Evolutionary conservation across 2,329 filamentous ascomycete genomes (phyloP), one percentile per base, ranked within the genome.

Genomic region (Hyphodiscus sp.): DNA sequence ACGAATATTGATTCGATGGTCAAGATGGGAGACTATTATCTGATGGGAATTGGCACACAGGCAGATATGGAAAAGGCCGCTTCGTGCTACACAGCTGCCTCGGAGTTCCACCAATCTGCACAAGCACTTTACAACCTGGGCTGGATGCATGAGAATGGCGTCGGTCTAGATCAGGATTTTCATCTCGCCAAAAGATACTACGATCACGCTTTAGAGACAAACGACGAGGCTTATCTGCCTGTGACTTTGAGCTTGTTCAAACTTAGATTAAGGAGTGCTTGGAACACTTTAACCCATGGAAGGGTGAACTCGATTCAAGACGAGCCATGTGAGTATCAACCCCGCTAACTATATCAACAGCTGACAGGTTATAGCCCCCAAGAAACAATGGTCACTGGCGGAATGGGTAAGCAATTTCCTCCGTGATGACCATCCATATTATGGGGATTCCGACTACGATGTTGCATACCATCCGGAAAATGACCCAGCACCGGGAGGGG

Each of bases 71-170:
- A 91, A 63, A 96, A 96, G 70, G 95, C 95, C 6, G 91, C 91
- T 0, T 85, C 87, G 45, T 99, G 94, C 73, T 99, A 99, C 65
- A 86, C 88, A 50, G 88, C 89, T 3, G 94, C 94, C 1, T 91
- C 91, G 0, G 94, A 99, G 67, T 91, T 88, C 55, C 85, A 92
- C 62, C 87, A 91, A 66, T 95, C 90, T 63, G 94, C 92, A 2
- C 95, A 99, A 71, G 94, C 95, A 15, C 82, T 96, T 53, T 99
- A 91, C 81, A 97, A 99, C 65, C 76, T 99, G 15, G 95, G 94
- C 5, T 99, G 94, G 94, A 97, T 99, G 92, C 91, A 99, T 66
- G 94, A 99, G 71, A 96, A 97, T 65, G 94, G 94, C 8, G 78
- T 97, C 48, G 90, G 91, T 1, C 81, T 97, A 19, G 86, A 88